Conservation (phyloP, 202 grass and related monocot species). For the Panicum hallii region DNA sequence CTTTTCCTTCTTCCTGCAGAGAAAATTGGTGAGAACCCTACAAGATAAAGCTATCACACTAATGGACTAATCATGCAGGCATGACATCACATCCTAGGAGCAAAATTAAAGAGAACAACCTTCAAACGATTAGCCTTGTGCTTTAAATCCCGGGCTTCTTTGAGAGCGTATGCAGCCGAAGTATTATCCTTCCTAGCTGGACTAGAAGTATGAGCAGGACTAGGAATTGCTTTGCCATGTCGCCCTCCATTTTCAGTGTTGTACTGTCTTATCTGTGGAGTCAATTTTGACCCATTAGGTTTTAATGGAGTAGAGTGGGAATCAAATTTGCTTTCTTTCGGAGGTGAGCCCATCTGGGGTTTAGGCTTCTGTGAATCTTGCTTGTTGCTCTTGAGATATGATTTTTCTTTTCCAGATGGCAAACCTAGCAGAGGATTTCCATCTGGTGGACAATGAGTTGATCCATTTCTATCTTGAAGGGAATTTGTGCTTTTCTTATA, state of each 20-base stretch:
- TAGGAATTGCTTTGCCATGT: slow-evolving; percentile 54
- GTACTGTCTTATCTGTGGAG: slow-evolving; percentile 55
- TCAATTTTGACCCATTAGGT: slow-evolving; percentile 60
- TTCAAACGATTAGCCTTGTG: slow-evolving; percentile 97
- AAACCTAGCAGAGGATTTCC: slow-evolving; percentile 48
- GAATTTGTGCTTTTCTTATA: slow-evolving; percentile 48
- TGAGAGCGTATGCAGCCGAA: slow-evolving; percentile 65
- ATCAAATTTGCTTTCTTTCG: slow-evolving; percentile 62
- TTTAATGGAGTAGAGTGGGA: slow-evolving; percentile 48
- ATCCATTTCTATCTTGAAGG: slow-evolving; percentile 54
- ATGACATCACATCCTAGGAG: slow-evolving; percentile 35
- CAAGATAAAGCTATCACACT: slow-evolving; percentile 17
- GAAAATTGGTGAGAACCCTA: slow-evolving; percentile 51
- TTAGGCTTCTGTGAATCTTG: slow-evolving; percentile 55
- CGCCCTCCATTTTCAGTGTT: slow-evolving; percentile 72
- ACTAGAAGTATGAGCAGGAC: slow-evolving; percentile 69
- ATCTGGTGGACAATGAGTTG: slow-evolving; percentile 42
- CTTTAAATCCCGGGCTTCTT: slow-evolving; percentile 92
- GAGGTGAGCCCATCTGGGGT: slow-evolving; percentile 54
- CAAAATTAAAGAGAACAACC: slow-evolving; percentile 57
- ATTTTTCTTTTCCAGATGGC: slow-evolving; percentile 61
- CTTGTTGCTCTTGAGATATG: slow-evolving; percentile 58
- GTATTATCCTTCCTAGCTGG: slow-evolving; percentile 71
- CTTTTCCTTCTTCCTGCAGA: slow-evolving; percentile 81
- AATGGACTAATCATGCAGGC: not conserved